A percentile compares a stretch with the other conserved stretches of the same genome.
These are phyloP conservation scores for Nadsonia fulvescens DNA, from an alignment of 805 yeast species.

Conservation along the genomic window DNA sequence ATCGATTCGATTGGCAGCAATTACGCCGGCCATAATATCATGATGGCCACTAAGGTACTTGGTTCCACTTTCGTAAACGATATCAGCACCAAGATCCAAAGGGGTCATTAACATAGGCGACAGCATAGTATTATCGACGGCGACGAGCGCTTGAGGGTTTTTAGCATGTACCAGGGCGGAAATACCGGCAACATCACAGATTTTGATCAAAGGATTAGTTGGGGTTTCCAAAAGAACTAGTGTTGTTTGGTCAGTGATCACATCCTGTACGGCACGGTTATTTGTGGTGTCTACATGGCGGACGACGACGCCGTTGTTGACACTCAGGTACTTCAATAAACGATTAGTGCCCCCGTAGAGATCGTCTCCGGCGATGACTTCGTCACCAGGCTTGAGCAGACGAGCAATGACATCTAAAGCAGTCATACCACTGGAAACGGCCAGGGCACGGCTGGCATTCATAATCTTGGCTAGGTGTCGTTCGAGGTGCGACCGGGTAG, in stretches of 20 bases:
- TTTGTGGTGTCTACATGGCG: conserved; percentile 71
- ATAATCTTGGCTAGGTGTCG: conserved; percentile 60
- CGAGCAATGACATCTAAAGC: conserved; percentile 74
- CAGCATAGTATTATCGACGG: conserved; percentile 95
- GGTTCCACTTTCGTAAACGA: conserved; percentile 87
- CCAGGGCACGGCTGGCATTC: conserved; percentile 59
- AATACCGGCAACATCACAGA: conserved; percentile 59
- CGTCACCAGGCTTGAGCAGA: conserved; percentile 62
- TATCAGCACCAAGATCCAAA: conserved; percentile 70
- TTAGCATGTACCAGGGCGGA: conserved; percentile 45
- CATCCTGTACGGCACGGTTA: conserved; percentile 37
- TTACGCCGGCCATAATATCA: conserved; percentile 89
- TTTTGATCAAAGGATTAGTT: conserved; percentile 82
- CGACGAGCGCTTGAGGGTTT: conserved; percentile 56
- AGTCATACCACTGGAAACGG: conserved; percentile 86
- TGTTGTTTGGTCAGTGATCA: conserved; percentile 39
- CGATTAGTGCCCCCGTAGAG: conserved; percentile 90
- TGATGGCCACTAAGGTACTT: conserved; percentile 89
- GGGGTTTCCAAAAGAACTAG: conserved; percentile 82
- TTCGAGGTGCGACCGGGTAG: conserved; percentile 71
- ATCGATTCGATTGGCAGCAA: conserved; percentile 47
- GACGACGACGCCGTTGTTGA: conserved; percentile 45
- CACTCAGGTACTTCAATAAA: conserved; percentile 51
- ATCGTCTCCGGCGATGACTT: conserved; percentile 87
- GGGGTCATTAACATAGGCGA: conserved; percentile 78